Conservation (phyloP, 164 flowering plant species). For the Dillenia suffruticosa region DNA sequence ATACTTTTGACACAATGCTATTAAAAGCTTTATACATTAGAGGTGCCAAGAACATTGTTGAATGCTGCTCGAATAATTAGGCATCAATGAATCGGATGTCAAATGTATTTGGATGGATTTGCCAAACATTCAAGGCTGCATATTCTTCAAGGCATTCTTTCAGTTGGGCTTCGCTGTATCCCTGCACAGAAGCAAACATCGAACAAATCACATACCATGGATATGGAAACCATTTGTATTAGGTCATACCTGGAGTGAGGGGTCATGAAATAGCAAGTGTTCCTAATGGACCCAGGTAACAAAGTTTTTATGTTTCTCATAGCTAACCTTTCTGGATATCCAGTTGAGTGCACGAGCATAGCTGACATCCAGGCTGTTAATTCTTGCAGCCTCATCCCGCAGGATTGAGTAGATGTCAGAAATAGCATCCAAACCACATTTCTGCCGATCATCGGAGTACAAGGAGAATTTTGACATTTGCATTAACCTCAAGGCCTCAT, state of each 20-base stretch:
- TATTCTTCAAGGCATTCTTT: constrained; percentile 98
- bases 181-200: constrained; percentile 41
- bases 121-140: constrained; percentile 96
- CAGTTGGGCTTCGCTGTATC: constrained; percentile 97
- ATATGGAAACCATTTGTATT: background rate
- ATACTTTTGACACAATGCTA: too few species aligned
- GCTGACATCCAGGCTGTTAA: constrained; percentile 65
- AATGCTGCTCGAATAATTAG: constrained; percentile 16
- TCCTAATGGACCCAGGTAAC: too few species aligned
- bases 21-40: too few species aligned
- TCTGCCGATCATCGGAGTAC: constrained; percentile 90
- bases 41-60: too few species aligned
- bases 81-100: constrained; percentile 91
- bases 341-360: constrained; percentile 94
- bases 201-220: constrained; percentile 5
- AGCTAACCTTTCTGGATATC: constrained; percentile 92
- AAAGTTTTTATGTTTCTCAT: background rate
- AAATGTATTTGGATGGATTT: constrained; percentile 88
- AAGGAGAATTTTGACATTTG: constrained; percentile 98
- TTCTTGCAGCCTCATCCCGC: constrained; percentile 94
- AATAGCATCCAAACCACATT: constrained; percentile 93
- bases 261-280: background rate
- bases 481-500: constrained; percentile 95
- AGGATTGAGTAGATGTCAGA: constrained; percentile 93
- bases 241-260: background rate